Evolutionary conservation across 1,139 yeast genomes (phyloP), one percentile per base, ranked within the genome.

Genomic region (Pichia sp.): DNA sequence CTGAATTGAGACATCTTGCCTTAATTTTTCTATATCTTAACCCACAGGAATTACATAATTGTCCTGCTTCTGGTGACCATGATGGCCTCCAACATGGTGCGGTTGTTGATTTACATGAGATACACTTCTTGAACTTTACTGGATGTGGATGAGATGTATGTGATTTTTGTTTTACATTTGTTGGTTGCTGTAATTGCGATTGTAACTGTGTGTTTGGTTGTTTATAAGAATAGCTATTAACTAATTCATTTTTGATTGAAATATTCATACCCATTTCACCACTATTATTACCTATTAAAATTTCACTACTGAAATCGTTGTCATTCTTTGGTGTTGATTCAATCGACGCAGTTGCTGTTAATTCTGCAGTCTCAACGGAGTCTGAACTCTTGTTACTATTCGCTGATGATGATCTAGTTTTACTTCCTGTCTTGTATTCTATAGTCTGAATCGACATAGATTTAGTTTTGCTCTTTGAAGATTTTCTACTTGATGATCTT

Each of bases 61-160:
- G 98, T 18, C 97, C 98, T 62, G 83, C 78, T 25, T 76, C 69
- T 46, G 76, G 73, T 4, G 95, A 83, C 99, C 99, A 93, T 9
- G 96, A 85, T 2, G 99, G 99, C 66, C 99, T 80, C 99, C 99
- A 93, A 69, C 99, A 93, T 13, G 99, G 99, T 14, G 96, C 87
- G 61, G 87, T 95, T 58, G 84, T 87, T 1, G 95, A 83, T 14
- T 91, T 90, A 70, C 99, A 93, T 6, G 97, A 88, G 34, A 93
- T 84, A 67, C 99, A 93, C 53, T 80, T 77, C 61, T 91, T 36
- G 3, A 11, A 5, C 19, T 36, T 36, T 18, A 25, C 10, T 11
- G 41, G 16, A 34, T 34, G 18, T 34, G 10, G 25, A 42, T 22
- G 34, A 42, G 25, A 25, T 8, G 38, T 34, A 19, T 36, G 41